Evolutionary conservation across 2,329 filamentous ascomycete species (phyloP), one percentile per base, ranked within the genome.

Genomic region (Ceratocystis eucalypticola): DNA sequence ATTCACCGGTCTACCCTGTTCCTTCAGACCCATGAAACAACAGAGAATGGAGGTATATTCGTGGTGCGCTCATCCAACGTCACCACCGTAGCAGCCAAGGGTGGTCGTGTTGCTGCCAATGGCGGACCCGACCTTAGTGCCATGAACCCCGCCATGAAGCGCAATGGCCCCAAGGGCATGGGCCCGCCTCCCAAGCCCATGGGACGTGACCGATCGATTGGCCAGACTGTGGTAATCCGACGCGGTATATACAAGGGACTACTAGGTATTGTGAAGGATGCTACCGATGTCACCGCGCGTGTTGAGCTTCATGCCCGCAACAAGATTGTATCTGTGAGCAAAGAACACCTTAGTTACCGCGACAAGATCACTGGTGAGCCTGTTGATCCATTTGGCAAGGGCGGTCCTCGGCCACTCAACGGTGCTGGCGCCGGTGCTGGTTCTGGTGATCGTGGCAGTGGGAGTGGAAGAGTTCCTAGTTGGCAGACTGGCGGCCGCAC

Each of bases 301-400:
- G 88, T 99, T 53, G 94, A 99, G 76, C 79, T 99, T 48, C 93
- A 97, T 74, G 92, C 92, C 5, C 96, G 96, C 79, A 90, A 87
- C 77, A 97, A 96, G 80, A 88, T 89, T 17, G 85, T 97, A 69
- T 91, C 88, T 6, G 84, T 97, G 45, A 83, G 86, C 22, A 95
- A 95, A 73, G 86, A 88, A 10, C 84, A 88, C 67, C 78, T 99
- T n/a, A 84, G 84, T 28, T 88, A 95, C 77, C 92, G 93, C 75
- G 93, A 99, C 79, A 89, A 84, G 69, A 76, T 88, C 66, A 93
- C 88, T 3, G 92, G 91, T 59, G 84, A 86, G 66, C 83, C 82
- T n/a, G 88, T 96, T 69, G 88, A 92, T 70, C 84, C 89, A 67
- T 83, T 83, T 67, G 76, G 77, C 63, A 77, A 77, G 65, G 79